These are phyloP conservation scores for Aphanocladium album DNA, from an alignment of 2,329 filamentous ascomycete species.

Conservation along the genomic window DNA sequence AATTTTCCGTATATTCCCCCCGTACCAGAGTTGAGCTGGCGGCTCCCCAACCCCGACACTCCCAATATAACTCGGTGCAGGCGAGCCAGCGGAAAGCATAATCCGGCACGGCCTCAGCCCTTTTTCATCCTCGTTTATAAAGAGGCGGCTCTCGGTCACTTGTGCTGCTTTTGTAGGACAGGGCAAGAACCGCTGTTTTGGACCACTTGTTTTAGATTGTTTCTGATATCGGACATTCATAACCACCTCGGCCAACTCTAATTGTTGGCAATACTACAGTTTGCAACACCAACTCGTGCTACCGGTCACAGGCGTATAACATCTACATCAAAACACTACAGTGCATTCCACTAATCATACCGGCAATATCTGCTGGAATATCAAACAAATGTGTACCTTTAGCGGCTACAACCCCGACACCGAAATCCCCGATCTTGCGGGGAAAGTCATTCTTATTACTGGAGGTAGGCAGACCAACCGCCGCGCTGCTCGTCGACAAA, in stretches of 20 bases:
- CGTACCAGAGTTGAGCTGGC: neutral
- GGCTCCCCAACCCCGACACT: neutral
- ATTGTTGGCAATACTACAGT: neutral
- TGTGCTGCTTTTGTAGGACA: neutral
- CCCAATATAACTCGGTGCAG: neutral
- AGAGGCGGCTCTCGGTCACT: neutral
- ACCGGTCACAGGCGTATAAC: too few relatives aligned
- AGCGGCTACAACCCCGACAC: slow-evolving; percentile 31
- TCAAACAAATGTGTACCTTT: neutral
- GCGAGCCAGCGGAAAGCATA: neutral
- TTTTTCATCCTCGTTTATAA: neutral
- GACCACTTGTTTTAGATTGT: neutral
- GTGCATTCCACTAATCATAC: neutral
- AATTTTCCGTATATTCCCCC: neutral
- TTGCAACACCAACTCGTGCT: too few relatives aligned
- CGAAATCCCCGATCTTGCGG: slow-evolving; percentile 40
- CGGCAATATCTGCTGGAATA: neutral
- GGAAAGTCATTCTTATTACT: slow-evolving; percentile 47
- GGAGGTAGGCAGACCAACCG: slow-evolving; percentile 33
- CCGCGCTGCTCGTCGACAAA: neutral
- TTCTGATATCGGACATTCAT: neutral
- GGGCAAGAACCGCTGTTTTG: neutral
- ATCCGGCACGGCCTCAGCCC: neutral
- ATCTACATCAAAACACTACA: too few relatives aligned
- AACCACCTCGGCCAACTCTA: neutral